Evolutionary conservation across 129 eudicot species (phyloP).

Genomic region (Sambucus nigra): DNA sequence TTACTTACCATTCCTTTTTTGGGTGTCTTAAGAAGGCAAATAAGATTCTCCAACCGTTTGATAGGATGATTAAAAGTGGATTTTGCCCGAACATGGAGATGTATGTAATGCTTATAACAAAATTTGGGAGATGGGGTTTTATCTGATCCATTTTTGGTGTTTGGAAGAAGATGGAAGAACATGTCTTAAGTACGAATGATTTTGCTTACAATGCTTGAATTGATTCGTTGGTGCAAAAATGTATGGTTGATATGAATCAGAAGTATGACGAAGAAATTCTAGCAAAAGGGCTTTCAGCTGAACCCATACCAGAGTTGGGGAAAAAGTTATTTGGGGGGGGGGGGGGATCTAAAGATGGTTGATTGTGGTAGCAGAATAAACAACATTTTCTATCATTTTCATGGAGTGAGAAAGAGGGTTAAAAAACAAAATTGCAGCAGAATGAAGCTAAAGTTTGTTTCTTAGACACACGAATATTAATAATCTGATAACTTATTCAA

Average conservation of each 20-base stretch:
- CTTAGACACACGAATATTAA: too few relatives aligned
- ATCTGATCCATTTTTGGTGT: slow-evolving; percentile 65
- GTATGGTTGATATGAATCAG: slow-evolving; percentile 79
- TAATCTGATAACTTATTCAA: too few relatives aligned
- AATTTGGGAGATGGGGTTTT: slow-evolving; percentile 97
- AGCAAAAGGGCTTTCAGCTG: slow-evolving; percentile 74
- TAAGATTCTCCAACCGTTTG: slow-evolving; percentile 68
- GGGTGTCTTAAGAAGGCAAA: slow-evolving; percentile 60
- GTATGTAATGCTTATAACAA: slow-evolving; percentile 81
- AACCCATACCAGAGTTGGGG: slow-evolving; percentile 59
- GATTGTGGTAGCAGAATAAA: not conserved
- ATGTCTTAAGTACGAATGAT: slow-evolving; percentile 69
- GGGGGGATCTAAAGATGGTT: slow-evolving; percentile 21
- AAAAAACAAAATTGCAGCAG: too few relatives aligned
- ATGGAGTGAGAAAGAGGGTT: too few relatives aligned
- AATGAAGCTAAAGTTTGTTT: too few relatives aligned
- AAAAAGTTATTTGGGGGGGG: slow-evolving; percentile 13
- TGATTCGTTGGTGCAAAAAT: slow-evolving; percentile 86
- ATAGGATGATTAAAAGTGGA: slow-evolving; percentile 77
- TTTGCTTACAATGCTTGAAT: slow-evolving; percentile 82
- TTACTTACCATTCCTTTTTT: slow-evolving; percentile 74
- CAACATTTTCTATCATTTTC: too few relatives aligned
- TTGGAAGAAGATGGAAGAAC: slow-evolving; percentile 81
- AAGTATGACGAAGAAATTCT: slow-evolving; percentile 88
- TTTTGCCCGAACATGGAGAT: slow-evolving; percentile 66